Base-by-base conservation (phyloP, 108 stramenopile species). In the Mayamaea pseudoterrestris region DNA sequence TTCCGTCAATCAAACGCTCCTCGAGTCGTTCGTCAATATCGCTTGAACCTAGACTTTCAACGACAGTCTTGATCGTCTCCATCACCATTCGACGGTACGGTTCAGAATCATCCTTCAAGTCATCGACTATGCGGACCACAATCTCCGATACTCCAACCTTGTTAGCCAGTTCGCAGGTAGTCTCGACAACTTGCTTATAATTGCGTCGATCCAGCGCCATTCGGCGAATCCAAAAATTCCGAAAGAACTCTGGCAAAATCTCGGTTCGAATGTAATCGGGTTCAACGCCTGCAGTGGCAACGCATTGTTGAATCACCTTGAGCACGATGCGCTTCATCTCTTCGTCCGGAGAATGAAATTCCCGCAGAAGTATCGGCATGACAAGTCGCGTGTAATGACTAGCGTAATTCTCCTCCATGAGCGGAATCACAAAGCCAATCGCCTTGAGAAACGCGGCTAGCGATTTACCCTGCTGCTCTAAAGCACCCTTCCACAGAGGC, bases 381-480 rank as follows among this genome's bases (percentile, higher is more conserved):
- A 96, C 95, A 58, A 97, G 75, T 28, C 94, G 70, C 2, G 96
- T 97, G 66, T 95, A 97, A 65, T 96, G 95, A 71, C 94, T 94
- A n/a, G 98, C 98, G 60, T 99, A 97, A 59, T 92, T 94, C 52
- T 93, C 91, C 61, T 96, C 97, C 96, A 99, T 98, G 30, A 99
- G 69, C 0, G 98, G 98, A 44, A 99, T 97, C 34, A 99, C 78
- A 53, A 84, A 95, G 13, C 98, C 98, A 57, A 98, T 90, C 22
- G 96, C 97, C 67, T 98, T 97, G 43, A 99, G 66, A 60, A 97
- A 98, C 4, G 98, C 97, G 14, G 97, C 96, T 5, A 98, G 80
- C 5, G 85, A 93, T 68, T 98, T 98, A 12, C 95, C 97, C 28
- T 94, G 87, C 63, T 98, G 97, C 41, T 93, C 88, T 35, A 90